phyloP scores from a whole-genome alignment of 2,329 filamentous ascomycete genomes.

The Alternaria gansuensis region DNA sequence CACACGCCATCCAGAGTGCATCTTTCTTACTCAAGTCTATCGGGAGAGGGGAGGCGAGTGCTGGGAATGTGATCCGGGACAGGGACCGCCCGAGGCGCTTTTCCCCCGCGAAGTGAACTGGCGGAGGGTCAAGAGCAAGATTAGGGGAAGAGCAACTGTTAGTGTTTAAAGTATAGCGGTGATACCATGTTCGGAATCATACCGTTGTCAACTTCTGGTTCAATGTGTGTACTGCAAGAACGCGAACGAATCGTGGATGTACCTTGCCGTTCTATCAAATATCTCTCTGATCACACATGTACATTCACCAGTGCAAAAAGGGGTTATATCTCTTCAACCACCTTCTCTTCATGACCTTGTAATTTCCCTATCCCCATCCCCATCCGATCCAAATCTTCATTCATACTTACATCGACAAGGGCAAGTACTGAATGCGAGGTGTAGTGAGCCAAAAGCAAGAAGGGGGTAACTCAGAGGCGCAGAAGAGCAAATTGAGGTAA shows the following conservation, averaged over 20 bases:
- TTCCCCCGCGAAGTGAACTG: constrained; percentile 33
- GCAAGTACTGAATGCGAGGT: background rate
- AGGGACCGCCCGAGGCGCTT: constrained; percentile 34
- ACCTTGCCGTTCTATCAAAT: background rate
- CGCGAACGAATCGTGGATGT: background rate
- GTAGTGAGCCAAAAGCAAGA: background rate
- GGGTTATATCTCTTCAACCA: background rate
- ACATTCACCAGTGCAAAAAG: background rate
- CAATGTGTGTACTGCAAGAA: background rate
- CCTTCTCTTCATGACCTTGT: background rate
- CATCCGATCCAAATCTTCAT: background rate
- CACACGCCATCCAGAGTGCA: constrained; percentile 27
- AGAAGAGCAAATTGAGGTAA: background rate
- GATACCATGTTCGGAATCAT: background rate
- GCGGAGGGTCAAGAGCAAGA: constrained; percentile 23
- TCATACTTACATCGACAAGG: background rate
- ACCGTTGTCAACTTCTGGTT: background rate
- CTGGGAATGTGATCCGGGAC: constrained; percentile 37
- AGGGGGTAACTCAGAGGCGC: no score
- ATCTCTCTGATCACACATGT: background rate
- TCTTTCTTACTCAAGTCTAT: constrained; percentile 27
- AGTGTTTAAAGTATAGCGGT: constrained; percentile 11
- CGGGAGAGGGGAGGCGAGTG: constrained; percentile 35
- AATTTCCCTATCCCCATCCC: background rate
- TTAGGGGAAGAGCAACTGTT: constrained; percentile 1